A percentile compares a stretch with the other conserved stretches of the same genome.
phyloP scores from a whole-genome alignment of 148 eudicot genomes.

The Heliamphora exappendiculata region DNA sequence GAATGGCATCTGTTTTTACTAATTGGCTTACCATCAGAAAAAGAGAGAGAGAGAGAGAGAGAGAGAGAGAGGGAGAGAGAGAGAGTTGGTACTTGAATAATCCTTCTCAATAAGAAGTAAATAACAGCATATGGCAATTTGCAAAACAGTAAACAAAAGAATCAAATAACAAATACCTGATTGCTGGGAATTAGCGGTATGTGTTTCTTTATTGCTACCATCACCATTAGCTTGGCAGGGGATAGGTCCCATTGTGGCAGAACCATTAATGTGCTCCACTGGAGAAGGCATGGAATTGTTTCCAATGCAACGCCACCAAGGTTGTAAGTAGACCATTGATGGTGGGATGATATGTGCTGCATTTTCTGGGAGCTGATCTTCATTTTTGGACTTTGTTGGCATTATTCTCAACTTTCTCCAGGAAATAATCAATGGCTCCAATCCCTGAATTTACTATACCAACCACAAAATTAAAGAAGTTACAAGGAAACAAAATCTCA shows the following conservation, averaged over 20 bases:
- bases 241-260: slow-evolving; percentile 20
- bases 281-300: slow-evolving; percentile 29
- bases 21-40: neutral
- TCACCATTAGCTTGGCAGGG: slow-evolving; percentile 27
- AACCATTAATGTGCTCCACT: slow-evolving; percentile 26
- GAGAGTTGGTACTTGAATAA: neutral
- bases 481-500: neutral
- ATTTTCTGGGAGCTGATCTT: slow-evolving; percentile 19
- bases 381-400: slow-evolving; percentile 35
- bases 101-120: too few species aligned
- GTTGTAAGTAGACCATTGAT: slow-evolving; percentile 33
- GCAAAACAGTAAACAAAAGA: neutral
- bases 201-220: slow-evolving; percentile 23
- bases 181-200: slow-evolving; percentile 19
- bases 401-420: slow-evolving; percentile 26
- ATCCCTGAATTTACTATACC: slow-evolving; percentile 7
- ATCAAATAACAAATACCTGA: slow-evolving; percentile 28
- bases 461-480: neutral
- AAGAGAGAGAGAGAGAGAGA: too few species aligned
- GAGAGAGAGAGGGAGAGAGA: too few species aligned
- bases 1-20: neutral
- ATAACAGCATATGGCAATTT: neutral
- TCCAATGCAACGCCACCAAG: slow-evolving; percentile 59
- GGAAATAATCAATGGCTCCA: neutral
- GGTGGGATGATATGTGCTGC: slow-evolving; percentile 20